Percentiles rank a stretch among this genome's conserved stretches.
Evolutionary conservation across 257 asterid species (phyloP).

Genomic region (Gynochthodes officinalis): DNA sequence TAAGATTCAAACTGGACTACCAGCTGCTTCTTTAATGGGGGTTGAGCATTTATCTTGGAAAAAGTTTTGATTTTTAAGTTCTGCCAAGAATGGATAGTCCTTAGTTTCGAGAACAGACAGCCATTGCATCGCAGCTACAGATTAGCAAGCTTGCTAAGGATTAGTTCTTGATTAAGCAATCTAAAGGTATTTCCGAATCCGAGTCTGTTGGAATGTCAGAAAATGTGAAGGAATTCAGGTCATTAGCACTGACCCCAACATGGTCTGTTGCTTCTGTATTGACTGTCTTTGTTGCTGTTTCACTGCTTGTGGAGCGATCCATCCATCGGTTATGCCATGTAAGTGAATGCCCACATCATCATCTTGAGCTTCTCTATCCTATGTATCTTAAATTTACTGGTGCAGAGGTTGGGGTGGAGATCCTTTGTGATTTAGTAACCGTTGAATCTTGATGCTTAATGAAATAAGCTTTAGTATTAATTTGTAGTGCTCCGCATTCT

Average conservation of each 20-base stretch:
- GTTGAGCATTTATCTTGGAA: constrained; percentile 16
- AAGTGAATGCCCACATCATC: constrained; percentile 25
- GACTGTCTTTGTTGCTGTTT: constrained; percentile 84
- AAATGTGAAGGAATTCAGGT: constrained; percentile 53
- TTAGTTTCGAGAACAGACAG: not conserved
- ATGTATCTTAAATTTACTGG: not conserved
- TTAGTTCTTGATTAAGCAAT: not conserved
- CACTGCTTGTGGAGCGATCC: constrained; percentile 90
- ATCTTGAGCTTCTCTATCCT: not conserved
- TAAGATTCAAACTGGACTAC: not conserved
- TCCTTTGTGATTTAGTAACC: no score
- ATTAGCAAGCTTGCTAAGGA: constrained; percentile 6
- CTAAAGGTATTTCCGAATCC: constrained; percentile 41
- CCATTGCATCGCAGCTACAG: constrained; percentile 15
- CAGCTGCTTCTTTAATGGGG: constrained; percentile 12
- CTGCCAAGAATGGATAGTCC: not conserved
- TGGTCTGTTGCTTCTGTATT: constrained; percentile 97
- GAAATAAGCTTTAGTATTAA: not conserved
- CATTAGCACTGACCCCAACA: constrained; percentile 90
- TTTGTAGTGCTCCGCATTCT: not conserved
- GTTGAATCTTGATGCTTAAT: not conserved
- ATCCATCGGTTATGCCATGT: constrained; percentile 83
- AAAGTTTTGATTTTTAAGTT: constrained; percentile 14
- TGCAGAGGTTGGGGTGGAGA: constrained; percentile 1
- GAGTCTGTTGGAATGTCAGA: constrained; percentile 32